phyloP scores from a whole-genome alignment of 805 yeast genomes.

The Kodamaea neixiangensis region DNA sequence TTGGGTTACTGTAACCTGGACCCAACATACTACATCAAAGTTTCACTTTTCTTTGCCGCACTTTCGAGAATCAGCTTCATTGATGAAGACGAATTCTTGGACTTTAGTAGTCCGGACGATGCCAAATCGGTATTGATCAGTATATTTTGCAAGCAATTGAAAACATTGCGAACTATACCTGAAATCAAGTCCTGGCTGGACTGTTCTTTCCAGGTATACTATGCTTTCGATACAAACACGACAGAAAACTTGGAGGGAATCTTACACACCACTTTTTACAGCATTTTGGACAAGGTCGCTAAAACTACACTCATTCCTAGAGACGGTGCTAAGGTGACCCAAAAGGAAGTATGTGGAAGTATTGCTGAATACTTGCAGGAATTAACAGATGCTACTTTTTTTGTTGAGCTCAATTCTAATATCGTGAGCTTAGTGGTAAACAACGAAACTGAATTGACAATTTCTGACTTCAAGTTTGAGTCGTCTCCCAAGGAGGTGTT shows the following conservation, averaged over 20 bases:
- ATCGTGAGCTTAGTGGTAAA: neutral
- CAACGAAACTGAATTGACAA: neutral
- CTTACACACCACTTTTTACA: conserved; percentile 7
- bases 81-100: conserved; percentile 18
- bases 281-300: conserved; percentile 1
- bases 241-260: conserved; percentile 2
- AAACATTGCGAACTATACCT: conserved; percentile 15
- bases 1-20: conserved; percentile 57
- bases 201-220: conserved; percentile 20
- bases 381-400: conserved; percentile 4
- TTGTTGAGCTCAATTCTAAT: neutral
- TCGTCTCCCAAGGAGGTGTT: conserved; percentile 11
- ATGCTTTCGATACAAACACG: conserved; percentile 14
- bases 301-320: neutral
- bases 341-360: neutral
- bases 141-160: conserved; percentile 20
- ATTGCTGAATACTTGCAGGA: conserved; percentile 1
- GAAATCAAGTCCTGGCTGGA: conserved; percentile 21
- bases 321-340: neutral
- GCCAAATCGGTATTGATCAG: conserved; percentile 20
- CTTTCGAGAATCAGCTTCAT: conserved; percentile 9
- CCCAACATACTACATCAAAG: conserved; percentile 46
- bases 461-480: conserved; percentile 12
- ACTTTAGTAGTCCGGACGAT: conserved; percentile 20
- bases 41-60: conserved; percentile 25